Conservation (phyloP, 805 yeast genomes). For the Wickerhamiella azyma region DNA sequence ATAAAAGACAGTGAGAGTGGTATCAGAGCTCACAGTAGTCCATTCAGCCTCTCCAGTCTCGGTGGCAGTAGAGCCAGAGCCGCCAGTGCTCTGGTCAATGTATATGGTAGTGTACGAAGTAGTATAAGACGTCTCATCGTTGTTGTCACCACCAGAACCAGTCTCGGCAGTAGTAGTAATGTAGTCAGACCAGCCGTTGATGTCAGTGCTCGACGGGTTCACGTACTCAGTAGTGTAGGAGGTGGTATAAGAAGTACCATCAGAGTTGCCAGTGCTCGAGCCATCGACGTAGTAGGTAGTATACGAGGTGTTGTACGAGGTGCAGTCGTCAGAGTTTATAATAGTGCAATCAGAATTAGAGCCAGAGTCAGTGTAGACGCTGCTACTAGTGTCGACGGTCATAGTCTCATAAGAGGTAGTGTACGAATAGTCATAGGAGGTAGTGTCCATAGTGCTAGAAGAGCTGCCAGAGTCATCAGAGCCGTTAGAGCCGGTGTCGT, state of each 20-base stretch:
- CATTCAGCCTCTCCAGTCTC: neutral
- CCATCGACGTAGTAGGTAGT: neutral
- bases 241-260: neutral
- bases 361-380: too few species aligned
- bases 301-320: neutral
- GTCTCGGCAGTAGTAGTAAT: too few species aligned
- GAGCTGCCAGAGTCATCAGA: neutral
- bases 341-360: neutral
- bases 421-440: neutral
- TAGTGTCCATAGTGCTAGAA: neutral
- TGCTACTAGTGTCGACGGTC: neutral
- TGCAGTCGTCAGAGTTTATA: neutral
- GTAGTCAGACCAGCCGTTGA: neutral
- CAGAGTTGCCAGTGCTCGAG: neutral
- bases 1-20: conserved; percentile 3
- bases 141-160: neutral
- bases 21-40: conserved; percentile 1
- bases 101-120: neutral
- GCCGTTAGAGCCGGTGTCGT: neutral
- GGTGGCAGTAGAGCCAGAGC: neutral
- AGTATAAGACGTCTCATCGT: neutral
- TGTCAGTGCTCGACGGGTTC: neutral
- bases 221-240: neutral
- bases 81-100: neutral
- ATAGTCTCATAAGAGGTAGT: neutral